Percentiles rank a stretch among this genome's conserved stretches.
phyloP scores from a whole-genome alignment of 1,284 basidiomycete species.

The Cutaneotrichosporon daszewskae region DNA sequence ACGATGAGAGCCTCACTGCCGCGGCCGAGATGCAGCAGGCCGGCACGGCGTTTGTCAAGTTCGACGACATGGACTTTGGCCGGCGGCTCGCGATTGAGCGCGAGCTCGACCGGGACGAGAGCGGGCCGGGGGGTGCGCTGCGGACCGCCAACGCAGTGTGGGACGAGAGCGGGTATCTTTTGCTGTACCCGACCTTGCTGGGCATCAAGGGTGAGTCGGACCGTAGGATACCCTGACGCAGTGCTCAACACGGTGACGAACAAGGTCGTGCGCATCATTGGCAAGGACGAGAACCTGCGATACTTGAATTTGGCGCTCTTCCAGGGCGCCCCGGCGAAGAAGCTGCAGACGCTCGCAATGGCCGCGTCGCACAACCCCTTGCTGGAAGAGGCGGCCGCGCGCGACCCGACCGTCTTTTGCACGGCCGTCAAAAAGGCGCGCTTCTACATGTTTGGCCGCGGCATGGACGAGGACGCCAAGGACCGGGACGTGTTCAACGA shows the following conservation, averaged over 20 bases:
- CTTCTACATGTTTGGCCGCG: constrained; percentile 95
- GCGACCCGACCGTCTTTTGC: constrained; percentile 89
- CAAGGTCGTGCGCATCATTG: constrained; percentile 79
- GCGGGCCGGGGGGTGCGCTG: constrained; percentile 42
- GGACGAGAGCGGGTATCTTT: constrained; percentile 93
- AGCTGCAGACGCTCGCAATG: constrained; percentile 81
- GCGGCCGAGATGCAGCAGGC: constrained; percentile 97
- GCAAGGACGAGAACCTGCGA: constrained; percentile 89
- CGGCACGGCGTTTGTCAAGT: constrained; percentile 78
- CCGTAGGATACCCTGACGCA: constrained; percentile 41
- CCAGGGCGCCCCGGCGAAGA: constrained; percentile 88
- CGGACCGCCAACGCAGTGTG: constrained; percentile 80
- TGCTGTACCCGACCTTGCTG: constrained; percentile 86
- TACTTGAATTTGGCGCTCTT: constrained; percentile 86
- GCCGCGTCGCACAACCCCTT: constrained; percentile 94
- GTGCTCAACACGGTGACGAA: constrained; percentile 94
- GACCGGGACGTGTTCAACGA: constrained; percentile 99
- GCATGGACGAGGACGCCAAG: constrained; percentile 81
- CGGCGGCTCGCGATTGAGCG: constrained; percentile 84
- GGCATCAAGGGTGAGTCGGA: constrained; percentile 78
- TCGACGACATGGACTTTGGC: constrained; percentile 99
- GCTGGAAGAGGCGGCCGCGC: constrained; percentile 68
- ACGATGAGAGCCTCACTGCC: constrained; percentile 88
- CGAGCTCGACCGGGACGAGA: constrained; percentile 62
- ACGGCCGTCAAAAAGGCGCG: constrained; percentile 87